phyloP scores from a whole-genome alignment of 495 filamentous ascomycete species.

The Aspergillus sparsus region DNA sequence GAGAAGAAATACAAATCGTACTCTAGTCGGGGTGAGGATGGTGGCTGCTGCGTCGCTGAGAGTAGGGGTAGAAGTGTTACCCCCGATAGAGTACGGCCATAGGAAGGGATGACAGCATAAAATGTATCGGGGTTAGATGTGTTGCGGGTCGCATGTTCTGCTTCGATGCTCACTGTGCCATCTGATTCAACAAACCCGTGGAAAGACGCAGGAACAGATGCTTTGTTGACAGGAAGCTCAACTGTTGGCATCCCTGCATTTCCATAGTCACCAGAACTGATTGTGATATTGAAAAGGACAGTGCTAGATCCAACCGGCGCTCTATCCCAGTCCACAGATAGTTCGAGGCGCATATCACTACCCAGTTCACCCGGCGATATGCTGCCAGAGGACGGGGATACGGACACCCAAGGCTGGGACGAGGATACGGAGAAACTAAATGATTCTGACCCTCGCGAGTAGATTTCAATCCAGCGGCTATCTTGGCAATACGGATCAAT shows the following conservation, averaged over 20 bases:
- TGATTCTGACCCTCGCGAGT: slow-evolving; percentile 57
- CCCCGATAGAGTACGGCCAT: slow-evolving; percentile 39
- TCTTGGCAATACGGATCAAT: slow-evolving; percentile 63
- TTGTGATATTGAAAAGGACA: neutral
- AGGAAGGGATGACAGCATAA: slow-evolving; percentile 50
- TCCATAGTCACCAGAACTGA: neutral
- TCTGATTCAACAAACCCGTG: slow-evolving; percentile 67
- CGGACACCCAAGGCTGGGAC: slow-evolving; percentile 56
- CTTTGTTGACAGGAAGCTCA: slow-evolving; percentile 62
- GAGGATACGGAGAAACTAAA: slow-evolving; percentile 59
- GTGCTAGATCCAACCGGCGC: neutral
- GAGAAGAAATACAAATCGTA: slow-evolving; percentile 70
- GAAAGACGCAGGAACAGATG: slow-evolving; percentile 45
- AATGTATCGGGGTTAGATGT: slow-evolving; percentile 38
- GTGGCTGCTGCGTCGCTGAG: slow-evolving; percentile 34
- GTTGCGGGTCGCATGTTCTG: slow-evolving; percentile 53
- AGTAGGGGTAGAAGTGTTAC: slow-evolving; percentile 57
- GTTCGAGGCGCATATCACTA: slow-evolving; percentile 58
- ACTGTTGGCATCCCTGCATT: neutral
- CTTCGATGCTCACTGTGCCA: slow-evolving; percentile 60
- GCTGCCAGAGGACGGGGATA: slow-evolving; percentile 55
- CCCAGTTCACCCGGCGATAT: slow-evolving; percentile 39
- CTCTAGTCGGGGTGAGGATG: slow-evolving; percentile 40
- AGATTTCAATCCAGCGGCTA: slow-evolving; percentile 68
- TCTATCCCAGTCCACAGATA: slow-evolving; percentile 55